These are phyloP conservation scores for Coemansia sp. DNA, from an alignment of 192 early-diverging fungal genomes.

Conservation along the genomic window DNA sequence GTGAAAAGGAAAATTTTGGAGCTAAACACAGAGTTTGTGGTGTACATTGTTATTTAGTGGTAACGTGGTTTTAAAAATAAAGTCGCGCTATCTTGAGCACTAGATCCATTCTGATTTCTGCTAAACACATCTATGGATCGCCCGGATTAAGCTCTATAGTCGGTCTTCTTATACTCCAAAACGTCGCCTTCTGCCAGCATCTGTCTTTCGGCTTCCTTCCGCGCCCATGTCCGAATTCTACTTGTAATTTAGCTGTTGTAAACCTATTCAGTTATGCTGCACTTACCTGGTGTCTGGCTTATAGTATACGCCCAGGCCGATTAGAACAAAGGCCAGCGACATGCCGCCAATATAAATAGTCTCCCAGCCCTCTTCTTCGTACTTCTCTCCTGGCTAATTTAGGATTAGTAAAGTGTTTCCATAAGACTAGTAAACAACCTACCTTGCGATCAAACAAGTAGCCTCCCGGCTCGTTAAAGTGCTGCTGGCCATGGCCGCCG, in stretches of 20 bases:
- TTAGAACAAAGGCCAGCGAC: constrained; percentile 57
- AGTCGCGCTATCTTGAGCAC: background rate
- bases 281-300: constrained; percentile 76
- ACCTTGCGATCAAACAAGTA: constrained; percentile 79
- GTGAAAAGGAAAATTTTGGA: too few relatives aligned
- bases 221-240: constrained; percentile 73
- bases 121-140: too few relatives aligned
- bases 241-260: background rate
- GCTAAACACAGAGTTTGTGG: too few relatives aligned
- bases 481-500: constrained; percentile 57
- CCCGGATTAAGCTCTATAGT: constrained; percentile 37
- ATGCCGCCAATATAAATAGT: constrained; percentile 61
- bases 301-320: constrained; percentile 59
- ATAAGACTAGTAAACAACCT: too few relatives aligned
- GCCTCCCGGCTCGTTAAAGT: constrained; percentile 71
- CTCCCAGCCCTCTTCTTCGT: constrained; percentile 76
- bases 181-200: constrained; percentile 65
- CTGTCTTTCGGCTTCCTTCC: constrained; percentile 69
- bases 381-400: constrained; percentile 59
- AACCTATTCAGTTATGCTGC: background rate
- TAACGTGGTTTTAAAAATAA: too few relatives aligned
- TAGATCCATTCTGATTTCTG: background rate
- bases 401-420: too few relatives aligned
- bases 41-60: too few relatives aligned
- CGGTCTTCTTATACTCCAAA: constrained; percentile 60